Conservation (phyloP, 2,329 filamentous ascomycete species). For the Endoconidiophora polonica region DNA sequence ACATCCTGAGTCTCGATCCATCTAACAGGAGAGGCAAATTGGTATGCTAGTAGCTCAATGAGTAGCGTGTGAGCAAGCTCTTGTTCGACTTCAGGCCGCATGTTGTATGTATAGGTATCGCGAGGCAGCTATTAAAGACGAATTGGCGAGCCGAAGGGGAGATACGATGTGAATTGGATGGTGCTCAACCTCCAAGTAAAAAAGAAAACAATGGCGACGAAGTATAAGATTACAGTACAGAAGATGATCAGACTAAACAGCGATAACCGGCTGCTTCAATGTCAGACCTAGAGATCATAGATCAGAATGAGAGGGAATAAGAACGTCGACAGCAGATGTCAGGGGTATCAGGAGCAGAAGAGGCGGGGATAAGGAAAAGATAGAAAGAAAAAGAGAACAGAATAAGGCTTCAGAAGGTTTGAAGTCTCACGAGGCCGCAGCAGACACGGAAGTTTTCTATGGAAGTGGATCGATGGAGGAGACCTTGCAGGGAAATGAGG, state of each 20-base stretch:
- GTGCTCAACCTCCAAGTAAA: background rate
- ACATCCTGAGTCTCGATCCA: conserved; percentile 99
- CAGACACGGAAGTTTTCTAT: conserved; percentile 12
- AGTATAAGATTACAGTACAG: conserved; percentile 1
- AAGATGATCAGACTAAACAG: background rate
- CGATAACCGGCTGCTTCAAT: too few relatives aligned
- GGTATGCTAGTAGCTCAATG: conserved; percentile 96
- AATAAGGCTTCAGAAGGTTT: conserved; percentile 6
- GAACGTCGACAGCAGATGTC: conserved; percentile 3
- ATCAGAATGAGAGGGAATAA: conserved; percentile 6
- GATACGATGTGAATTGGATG: conserved; percentile 3
- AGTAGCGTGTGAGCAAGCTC: conserved; percentile 97
- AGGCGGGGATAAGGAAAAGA: conserved; percentile 1
- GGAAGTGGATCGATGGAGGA: background rate
- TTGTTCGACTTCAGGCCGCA: conserved; percentile 98
- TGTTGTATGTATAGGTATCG: conserved; percentile 29
- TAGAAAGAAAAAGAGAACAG: conserved; percentile 4
- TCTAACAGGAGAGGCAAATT: conserved; percentile 95
- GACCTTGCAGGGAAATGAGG: conserved; percentile 3
- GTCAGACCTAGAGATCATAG: background rate
- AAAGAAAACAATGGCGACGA: conserved; percentile 1
- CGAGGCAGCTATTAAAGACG: conserved; percentile 2
- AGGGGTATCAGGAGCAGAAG: conserved; percentile 8
- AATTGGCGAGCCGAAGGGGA: background rate
- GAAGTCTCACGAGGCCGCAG: conserved; percentile 3